A percentile compares a stretch with the other conserved stretches of the same genome.
These are phyloP conservation scores for Nidularia pulvinata DNA, from an alignment of 768 basidiomycete genomes.

Conservation along the genomic window DNA sequence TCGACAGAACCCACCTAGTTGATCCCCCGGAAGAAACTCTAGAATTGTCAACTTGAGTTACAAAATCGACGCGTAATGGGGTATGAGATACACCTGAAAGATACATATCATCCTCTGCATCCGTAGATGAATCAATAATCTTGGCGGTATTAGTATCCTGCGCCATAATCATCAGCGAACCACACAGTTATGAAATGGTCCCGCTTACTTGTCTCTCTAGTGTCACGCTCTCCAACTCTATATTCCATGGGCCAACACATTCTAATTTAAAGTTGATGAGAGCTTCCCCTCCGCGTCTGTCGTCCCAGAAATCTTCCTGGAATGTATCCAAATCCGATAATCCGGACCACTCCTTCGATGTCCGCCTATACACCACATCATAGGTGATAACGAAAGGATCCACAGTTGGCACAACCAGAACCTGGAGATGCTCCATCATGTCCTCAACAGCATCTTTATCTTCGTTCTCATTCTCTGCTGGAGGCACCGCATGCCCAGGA, in stretches of 20 bases:
- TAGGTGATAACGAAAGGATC: constrained; percentile 58
- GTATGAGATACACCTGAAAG: constrained; percentile 39
- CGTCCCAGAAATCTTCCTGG: constrained; percentile 53
- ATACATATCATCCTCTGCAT: constrained; percentile 39
- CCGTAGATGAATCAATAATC: constrained; percentile 53
- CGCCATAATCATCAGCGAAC: constrained; percentile 2
- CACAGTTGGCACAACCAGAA: constrained; percentile 67
- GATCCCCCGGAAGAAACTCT: constrained; percentile 71
- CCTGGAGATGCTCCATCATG: constrained; percentile 63
- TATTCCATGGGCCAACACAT: constrained; percentile 53
- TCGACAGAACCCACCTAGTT: constrained; percentile 55
- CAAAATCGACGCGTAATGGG: neutral
- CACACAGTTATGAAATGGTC: neutral
- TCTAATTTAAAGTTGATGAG: constrained; percentile 49
- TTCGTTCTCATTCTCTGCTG: constrained; percentile 14
- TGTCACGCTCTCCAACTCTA: constrained; percentile 50
- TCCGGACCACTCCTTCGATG: constrained; percentile 36
- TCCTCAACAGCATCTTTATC: constrained; percentile 15
- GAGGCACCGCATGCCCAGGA: constrained; percentile 8
- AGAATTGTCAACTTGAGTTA: neutral
- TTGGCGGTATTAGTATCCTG: constrained; percentile 44
- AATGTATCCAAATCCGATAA: constrained; percentile 54
- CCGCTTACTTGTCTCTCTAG: constrained; percentile 46
- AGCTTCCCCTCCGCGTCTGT: constrained; percentile 53
- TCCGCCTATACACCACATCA: constrained; percentile 51